phyloP scores from a whole-genome alignment of 176 grass and related monocot genomes.

The Carex parvula region DNA sequence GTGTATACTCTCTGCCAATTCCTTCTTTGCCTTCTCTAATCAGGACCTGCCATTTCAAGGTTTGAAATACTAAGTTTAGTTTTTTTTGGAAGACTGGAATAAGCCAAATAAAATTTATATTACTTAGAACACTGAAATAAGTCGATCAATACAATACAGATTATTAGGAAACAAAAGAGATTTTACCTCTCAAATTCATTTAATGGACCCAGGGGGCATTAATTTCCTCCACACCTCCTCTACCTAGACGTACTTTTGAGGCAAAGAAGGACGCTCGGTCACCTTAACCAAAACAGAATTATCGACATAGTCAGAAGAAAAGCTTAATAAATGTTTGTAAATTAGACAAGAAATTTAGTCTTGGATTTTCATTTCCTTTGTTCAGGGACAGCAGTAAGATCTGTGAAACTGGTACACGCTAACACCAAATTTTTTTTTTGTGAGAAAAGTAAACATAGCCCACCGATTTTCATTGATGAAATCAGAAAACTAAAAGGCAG shows the following conservation, averaged over 20 bases:
- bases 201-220: slow-evolving; percentile 63
- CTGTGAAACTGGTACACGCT: not conserved
- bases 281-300: slow-evolving; percentile 44
- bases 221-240: slow-evolving; percentile 59
- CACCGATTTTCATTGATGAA: no score
- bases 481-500: no score
- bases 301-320: slow-evolving; percentile 8
- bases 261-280: slow-evolving; percentile 77
- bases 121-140: not conserved
- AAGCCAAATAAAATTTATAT: slow-evolving; percentile 26
- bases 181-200: slow-evolving; percentile 78
- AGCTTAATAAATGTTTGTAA: not conserved
- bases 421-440: not conserved
- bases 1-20: slow-evolving; percentile 63
- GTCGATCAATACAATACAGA: slow-evolving; percentile 6
- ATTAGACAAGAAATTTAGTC: not conserved
- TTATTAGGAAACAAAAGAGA: not conserved
- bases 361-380: not conserved
- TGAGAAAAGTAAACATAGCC: no score
- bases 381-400: not conserved
- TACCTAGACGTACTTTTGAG: slow-evolving; percentile 67
- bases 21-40: slow-evolving; percentile 79
- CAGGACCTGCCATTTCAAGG: slow-evolving; percentile 43
- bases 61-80: not conserved
- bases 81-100: slow-evolving; percentile 8